Conservation (phyloP, 176 grass and related monocot genomes). For the bread wheat (Triticum aestivum) region DNA sequence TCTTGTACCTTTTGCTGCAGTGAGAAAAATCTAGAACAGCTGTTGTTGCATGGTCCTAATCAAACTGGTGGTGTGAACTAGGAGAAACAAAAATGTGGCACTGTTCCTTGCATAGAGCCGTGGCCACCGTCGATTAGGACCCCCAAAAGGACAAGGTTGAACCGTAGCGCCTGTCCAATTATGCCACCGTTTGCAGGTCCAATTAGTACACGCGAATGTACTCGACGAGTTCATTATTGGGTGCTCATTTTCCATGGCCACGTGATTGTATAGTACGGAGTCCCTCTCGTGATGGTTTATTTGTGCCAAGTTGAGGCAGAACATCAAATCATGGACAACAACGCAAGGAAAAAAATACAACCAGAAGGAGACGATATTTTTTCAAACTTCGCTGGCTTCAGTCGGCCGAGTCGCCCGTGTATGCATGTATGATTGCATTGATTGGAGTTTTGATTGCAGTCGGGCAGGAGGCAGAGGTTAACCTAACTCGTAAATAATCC, state of each 20-base stretch:
- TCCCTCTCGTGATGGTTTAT: background rate
- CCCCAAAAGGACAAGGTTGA: slow-evolving; percentile 38
- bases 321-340: slow-evolving; percentile 23
- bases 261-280: slow-evolving; percentile 13
- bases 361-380: background rate
- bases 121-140: slow-evolving; percentile 35
- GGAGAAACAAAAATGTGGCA: background rate
- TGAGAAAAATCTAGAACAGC: background rate
- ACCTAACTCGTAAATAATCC: no score
- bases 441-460: no score
- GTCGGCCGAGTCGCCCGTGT: background rate
- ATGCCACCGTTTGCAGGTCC: slow-evolving; percentile 14
- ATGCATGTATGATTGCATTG: background rate
- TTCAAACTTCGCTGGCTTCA: background rate
- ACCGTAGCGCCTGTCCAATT: slow-evolving; percentile 21
- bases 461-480: no score
- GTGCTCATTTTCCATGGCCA: slow-evolving; percentile 8
- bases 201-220: background rate
- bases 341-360: slow-evolving; percentile 7
- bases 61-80: background rate
- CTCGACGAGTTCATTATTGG: slow-evolving; percentile 24
- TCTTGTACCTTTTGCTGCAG: background rate
- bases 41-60: background rate
- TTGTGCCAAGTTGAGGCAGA: slow-evolving; percentile 8
- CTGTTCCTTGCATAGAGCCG: background rate